A percentile compares a stretch with the other conserved stretches of the same genome.
phyloP scores from a whole-genome alignment of 2,329 filamentous ascomycete genomes.

The Verticillium zaregamsianum region DNA sequence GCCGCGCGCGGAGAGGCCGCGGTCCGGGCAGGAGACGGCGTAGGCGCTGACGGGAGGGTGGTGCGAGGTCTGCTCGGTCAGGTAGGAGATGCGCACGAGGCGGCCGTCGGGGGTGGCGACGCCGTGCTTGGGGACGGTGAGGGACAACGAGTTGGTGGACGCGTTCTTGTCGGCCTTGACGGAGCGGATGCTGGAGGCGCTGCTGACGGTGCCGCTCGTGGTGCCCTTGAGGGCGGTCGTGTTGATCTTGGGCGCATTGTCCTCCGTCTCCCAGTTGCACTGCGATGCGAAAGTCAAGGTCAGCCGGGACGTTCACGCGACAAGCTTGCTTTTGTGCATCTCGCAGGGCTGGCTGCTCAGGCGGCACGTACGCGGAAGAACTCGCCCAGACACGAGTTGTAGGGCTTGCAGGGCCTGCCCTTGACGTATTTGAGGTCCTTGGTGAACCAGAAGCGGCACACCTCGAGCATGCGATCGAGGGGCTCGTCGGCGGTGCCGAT shows the following conservation, averaged over 20 bases:
- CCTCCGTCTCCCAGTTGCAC: conserved; percentile 94
- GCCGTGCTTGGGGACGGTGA: conserved; percentile 46
- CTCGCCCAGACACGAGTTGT: conserved; percentile 94
- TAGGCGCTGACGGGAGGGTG: conserved; percentile 97
- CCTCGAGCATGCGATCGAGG: conserved; percentile 90
- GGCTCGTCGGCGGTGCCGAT: conserved; percentile 88
- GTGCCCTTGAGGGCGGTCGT: conserved; percentile 37
- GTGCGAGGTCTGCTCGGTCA: conserved; percentile 97
- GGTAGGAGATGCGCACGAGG: conserved; percentile 78
- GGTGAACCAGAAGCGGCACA: conserved; percentile 96
- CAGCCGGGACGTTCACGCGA: conserved; percentile 9
- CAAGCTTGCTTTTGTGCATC: background rate
- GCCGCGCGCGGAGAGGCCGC: conserved; percentile 80
- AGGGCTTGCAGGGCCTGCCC: conserved; percentile 97
- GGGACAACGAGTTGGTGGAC: conserved; percentile 37
- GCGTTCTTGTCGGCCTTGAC: conserved; percentile 36
- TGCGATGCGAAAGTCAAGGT: conserved; percentile 30
- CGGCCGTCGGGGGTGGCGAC: conserved; percentile 40
- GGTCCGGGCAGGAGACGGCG: conserved; percentile 86
- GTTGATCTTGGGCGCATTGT: conserved; percentile 64
- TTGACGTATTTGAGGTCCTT: conserved; percentile 99
- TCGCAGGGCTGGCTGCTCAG: background rate
- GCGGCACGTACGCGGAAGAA: conserved; percentile 76
- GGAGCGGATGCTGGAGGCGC: conserved; percentile 45
- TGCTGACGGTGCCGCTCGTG: conserved; percentile 31